Base-by-base conservation (phyloP, 495 filamentous ascomycete species). In the Chaetomium fimeti region DNA sequence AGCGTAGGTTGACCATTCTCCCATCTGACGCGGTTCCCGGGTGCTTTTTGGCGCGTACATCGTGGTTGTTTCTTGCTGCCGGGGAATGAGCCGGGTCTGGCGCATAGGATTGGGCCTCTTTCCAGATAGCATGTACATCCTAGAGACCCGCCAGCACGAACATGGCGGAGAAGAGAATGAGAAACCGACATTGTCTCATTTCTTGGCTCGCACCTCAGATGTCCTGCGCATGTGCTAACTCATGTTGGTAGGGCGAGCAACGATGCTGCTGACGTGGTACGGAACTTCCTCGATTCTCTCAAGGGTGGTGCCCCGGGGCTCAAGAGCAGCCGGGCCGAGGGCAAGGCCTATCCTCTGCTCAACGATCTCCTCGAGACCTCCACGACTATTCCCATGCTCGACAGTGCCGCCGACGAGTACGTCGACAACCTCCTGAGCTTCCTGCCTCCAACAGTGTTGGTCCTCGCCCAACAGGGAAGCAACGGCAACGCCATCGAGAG, bases 1-100 rank as follows among this genome's bases (percentile, higher is more conserved):
- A 96, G 93, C 93, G 94, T 98, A 98, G 94, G 94, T 98, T 98
- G 78, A 80, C 81, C 75, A 79, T 78, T 79, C 36, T 71, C 69
- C 36, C 53, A 29, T 15, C 58, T 56, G 49, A 59, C 57, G 69
- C 77, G 69, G 66, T 43, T 69, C 65, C 66, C 66, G 60, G 52
- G 57, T 74, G 72, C 68, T 69, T 70, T 62, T 60, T 68, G 40
- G 38, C 47, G 32, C 25, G 20, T 54, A 22, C 28, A 61, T 8
- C 3, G 16, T 49, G 47, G 40, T 51, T 27, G 16, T 29, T 40
- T 57, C n/a, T 42, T 55, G 20, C 27, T 49, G 25, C 53, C 49
- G 38, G 60, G 59, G 27, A 47, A 25, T 52, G 49, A 57, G 53
- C 57, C 58, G 61, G 65, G 15, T 66, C 45, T 59, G 56, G 60